Base-by-base conservation (phyloP, 75 land plant species). In the Pinus tabuliformis region DNA sequence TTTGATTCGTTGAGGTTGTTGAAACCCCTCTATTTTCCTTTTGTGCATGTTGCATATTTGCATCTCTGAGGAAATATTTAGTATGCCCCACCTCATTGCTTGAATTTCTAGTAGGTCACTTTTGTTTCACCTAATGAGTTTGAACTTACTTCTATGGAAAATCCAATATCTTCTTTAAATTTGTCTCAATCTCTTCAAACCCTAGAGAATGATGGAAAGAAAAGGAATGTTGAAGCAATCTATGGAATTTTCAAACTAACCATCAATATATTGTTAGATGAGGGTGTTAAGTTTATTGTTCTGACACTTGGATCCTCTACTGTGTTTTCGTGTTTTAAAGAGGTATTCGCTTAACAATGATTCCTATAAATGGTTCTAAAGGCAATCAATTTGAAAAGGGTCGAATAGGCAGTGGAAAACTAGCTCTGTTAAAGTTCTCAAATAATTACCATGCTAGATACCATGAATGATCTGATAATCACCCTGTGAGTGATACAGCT, bases 71-170 rank as follows among this genome's bases (percentile, higher is more conserved):
- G 22, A 68, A 68, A 17, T 66, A 2, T 36, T 6, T 66, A 9
- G 4, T 36, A 18, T 36, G 42, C 21, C 8, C 11, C 20, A 66
- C 45, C 39, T 66, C 8, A 66, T 66, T 73, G 57, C 5, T 56
- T 59, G 28, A 37, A 22, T 74, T 63, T 4, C 70, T 80, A 6
- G 60, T 89, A 93, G 97, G 62, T 96, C 58, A 89, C 86, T 4
- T 84, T 82, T 77, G 72, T 78, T 37, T 94, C 97, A 21, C 99
- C 97, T 5, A 96, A 96, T 81, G 95, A 92, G 80, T 84, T 85
- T 79, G 99, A 96, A 73, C 93, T 96, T 28, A 78, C 89, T 59
- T 83, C 91, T 24, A 96, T 96, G 99, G 95, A 90, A 77, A 88
- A 92, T 77, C 78, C 91, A 59, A 58, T 90, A 4, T 86, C 90